Conservation (phyloP, 495 filamentous ascomycete species). For the Penicillium psychrofluorescens region DNA sequence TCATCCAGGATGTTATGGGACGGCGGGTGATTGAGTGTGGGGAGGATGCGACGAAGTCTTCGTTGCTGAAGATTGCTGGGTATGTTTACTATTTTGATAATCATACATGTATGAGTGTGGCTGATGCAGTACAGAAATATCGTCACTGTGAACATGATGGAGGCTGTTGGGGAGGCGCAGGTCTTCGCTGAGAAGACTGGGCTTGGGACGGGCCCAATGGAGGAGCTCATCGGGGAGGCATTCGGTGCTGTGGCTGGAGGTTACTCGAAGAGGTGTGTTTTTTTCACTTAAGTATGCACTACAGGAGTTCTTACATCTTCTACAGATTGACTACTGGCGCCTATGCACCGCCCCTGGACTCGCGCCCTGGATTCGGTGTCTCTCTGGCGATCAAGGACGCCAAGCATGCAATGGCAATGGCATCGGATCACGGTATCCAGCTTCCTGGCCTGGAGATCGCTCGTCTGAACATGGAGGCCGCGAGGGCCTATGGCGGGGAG, state of each 20-base stretch:
- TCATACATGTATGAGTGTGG: background rate
- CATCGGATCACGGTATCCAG: constrained; percentile 25
- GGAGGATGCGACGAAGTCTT: constrained; percentile 37
- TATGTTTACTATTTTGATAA: constrained; percentile 7
- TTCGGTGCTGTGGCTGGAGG: constrained; percentile 44
- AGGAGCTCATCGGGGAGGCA: constrained; percentile 42
- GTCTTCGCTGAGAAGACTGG: constrained; percentile 49
- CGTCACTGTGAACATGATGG: constrained; percentile 41
- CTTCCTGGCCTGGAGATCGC: constrained; percentile 33
- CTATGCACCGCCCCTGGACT: constrained; percentile 35
- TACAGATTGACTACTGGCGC: constrained; percentile 36
- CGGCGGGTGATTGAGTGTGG: constrained; percentile 41
- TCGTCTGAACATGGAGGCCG: constrained; percentile 33
- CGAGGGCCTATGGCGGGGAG: constrained; percentile 33
- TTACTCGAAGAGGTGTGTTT: constrained; percentile 38
- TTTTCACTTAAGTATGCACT: background rate
- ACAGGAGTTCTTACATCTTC: background rate
- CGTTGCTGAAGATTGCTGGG: constrained; percentile 42
- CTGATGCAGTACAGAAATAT: constrained; percentile 25
- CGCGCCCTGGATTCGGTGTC: constrained; percentile 38
- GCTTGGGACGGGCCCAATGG: constrained; percentile 41
- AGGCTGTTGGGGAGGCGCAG: constrained; percentile 46
- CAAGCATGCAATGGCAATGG: constrained; percentile 31
- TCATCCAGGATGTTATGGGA: constrained; percentile 41
- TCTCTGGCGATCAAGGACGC: constrained; percentile 42